Base-by-base conservation (phyloP, 345 rosid genomes). In the Hibiscus syriacus region DNA sequence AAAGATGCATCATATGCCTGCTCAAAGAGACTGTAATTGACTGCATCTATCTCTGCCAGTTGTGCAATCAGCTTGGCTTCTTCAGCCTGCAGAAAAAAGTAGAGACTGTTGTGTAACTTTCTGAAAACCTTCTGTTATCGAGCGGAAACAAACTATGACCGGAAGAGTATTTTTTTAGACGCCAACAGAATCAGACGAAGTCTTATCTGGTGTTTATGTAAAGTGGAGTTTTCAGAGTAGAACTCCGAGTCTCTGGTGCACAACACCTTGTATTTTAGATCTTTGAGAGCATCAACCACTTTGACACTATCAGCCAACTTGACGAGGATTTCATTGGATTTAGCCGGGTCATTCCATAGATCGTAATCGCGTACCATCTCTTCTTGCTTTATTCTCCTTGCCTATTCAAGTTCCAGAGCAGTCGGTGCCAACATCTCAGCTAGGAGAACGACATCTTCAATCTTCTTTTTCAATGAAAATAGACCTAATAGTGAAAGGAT, bases 331-430 rank as follows among this genome's bases (percentile, higher is more conserved):
- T 90, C 89, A 55, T 81, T 82, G 6, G 90, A 88, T 78, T 88
- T 84, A 43, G 69, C 60, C 11, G 80, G 90, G 74, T 90, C 90
- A 67, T 88, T 87, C 97, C 95, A 90, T 22, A 90, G 80, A 72
- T 86, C 74, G 43, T 67, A 80, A 52, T 80, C 80, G 67, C 79
- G 88, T 65, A 91, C 73, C 64, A 79, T 72, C 64, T 78, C 85
- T 76, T 91, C 92, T 66, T 74, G 85, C 79, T 77, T 78, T 45
- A 86, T 84, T 79, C 82, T 69, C 72, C 72, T 74, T 17, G 84
- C 90, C 82, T 90, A 88, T 77, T 88, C 95, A 13, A 77, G 69
- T 65, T 88, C 92, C 60, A 88, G 74, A 41, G 92, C 94, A 55
- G 79, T 64, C 2, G 90, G 85, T 68, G 86, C 86, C 60, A 84